Evolutionary conservation across 805 yeast genomes (phyloP), one percentile per base, ranked within the genome.

Genomic region (Huiozyma sinensis): DNA sequence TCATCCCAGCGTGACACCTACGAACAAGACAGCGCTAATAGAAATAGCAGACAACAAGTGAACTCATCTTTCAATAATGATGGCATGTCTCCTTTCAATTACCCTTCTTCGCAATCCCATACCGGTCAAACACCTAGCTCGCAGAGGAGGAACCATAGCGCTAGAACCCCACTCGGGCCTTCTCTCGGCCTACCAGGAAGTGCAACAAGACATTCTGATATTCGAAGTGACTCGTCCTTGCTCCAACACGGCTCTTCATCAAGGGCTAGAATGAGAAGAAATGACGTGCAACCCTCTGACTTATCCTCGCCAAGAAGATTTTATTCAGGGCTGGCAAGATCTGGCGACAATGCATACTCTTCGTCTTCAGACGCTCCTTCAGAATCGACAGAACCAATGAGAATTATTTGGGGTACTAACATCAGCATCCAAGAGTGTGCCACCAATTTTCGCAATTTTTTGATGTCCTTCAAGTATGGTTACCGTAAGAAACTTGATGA

Each of bases 321-420:
- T 46, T 52, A 51, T 17, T 60, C 67, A 4, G 57, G 64, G 7
- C 44, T 50, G 9, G 48, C 50, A 6, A 45, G 47, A 33, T 40
- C 46, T 7, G 44, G 29, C 8, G 35, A 24, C 11, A n/a, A 29
- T n/a, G 36, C 32, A 29, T 38, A 13, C 11, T 57, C 62, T 5
- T 56, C 63, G 7, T 53, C 60, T n/a, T 53, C 61, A 1, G 61
- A 57, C 44, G 50, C 53, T 7, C 57, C 60, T 8, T 52, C 62
- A 6, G 66, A 68, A 42, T 67, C 69, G 27, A 77, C 76, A 43
- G 95, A 83, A 51, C 95, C 95, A 0, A 78, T 80, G 27, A 75
- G 94, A 56, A 95, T 92, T 43, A 90, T 92, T 57, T 92, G 98
- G 98, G 98, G 98, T 65, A 92, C 98, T 1, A 88, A 90, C 58